Evolutionary conservation across 148 eudicot genomes (phyloP).

Genomic region (Pouteria glomerata): DNA sequence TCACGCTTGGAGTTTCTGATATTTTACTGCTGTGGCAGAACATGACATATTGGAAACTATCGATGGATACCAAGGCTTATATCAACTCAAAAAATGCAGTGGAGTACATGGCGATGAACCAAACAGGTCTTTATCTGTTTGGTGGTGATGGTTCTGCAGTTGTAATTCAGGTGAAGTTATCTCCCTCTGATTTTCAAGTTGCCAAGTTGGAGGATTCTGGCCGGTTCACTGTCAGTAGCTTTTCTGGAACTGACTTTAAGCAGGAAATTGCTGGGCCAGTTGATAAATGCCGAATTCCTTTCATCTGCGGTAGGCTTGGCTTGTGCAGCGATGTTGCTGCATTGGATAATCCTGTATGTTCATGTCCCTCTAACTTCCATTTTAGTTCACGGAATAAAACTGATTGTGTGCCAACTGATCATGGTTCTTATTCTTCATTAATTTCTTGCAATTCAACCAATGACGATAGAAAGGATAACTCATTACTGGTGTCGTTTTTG

Average conservation of each 20-base stretch:
- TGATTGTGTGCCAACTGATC: slow-evolving; percentile 48
- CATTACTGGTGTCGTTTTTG: slow-evolving; percentile 33
- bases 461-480: slow-evolving; percentile 8
- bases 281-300: slow-evolving; percentile 51
- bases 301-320: slow-evolving; percentile 56
- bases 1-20: slow-evolving; percentile 42
- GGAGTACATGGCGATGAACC: slow-evolving; percentile 46
- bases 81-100: slow-evolving; percentile 36
- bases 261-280: slow-evolving; percentile 44
- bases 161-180: slow-evolving; percentile 34
- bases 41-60: slow-evolving; percentile 55
- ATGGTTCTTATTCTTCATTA: slow-evolving; percentile 39
- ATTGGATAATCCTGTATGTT: slow-evolving; percentile 34
- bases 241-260: slow-evolving; percentile 19
- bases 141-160: slow-evolving; percentile 35
- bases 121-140: slow-evolving; percentile 51
- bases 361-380: slow-evolving; percentile 55
- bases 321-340: slow-evolving; percentile 29
- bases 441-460: slow-evolving; percentile 39
- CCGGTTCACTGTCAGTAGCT: slow-evolving; percentile 46
- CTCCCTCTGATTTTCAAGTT: slow-evolving; percentile 38
- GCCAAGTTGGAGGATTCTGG: slow-evolving; percentile 50
- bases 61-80: slow-evolving; percentile 47
- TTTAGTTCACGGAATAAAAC: slow-evolving; percentile 17
- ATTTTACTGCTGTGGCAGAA: slow-evolving; percentile 54